These are phyloP conservation scores for Ogataea trehaloabstinens DNA, from an alignment of 805 yeast species.

Conservation along the genomic window DNA sequence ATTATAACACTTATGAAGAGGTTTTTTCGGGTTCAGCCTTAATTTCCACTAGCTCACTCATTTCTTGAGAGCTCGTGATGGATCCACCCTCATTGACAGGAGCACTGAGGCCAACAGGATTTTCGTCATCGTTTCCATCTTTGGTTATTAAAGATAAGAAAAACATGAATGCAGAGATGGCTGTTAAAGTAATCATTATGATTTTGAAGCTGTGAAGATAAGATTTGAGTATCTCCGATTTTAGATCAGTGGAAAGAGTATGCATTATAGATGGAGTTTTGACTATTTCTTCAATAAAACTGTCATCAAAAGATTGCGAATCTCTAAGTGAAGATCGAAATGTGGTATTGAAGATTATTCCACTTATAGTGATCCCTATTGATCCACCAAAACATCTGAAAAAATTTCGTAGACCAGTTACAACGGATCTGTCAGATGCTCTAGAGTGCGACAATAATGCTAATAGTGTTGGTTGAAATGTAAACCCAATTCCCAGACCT, in stretches of 20 bases:
- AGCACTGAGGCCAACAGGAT: not conserved
- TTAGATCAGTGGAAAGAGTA: not conserved
- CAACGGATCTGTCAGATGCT: conserved; percentile 51
- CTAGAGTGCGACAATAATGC: conserved; percentile 48
- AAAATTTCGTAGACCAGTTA: conserved; percentile 51
- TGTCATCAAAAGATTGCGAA: not conserved
- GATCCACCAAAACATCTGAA: conserved; percentile 56
- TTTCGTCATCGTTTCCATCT: conserved; percentile 10
- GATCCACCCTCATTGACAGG: not conserved
- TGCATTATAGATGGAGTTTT: conserved; percentile 5
- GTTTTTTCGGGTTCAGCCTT: not conserved
- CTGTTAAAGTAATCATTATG: conserved; percentile 15
- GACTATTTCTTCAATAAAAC: conserved; percentile 1
- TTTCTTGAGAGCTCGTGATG: not conserved
- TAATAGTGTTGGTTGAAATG: conserved; percentile 50
- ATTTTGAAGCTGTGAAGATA: conserved; percentile 12
- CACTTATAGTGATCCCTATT: conserved; percentile 40
- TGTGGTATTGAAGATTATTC: conserved; percentile 12
- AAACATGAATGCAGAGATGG: conserved; percentile 17
- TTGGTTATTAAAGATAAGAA: conserved; percentile 9
- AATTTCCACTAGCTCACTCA: not conserved
- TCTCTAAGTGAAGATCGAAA: conserved; percentile 6
- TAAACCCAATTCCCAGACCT: conserved; percentile 44
- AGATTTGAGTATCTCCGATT: conserved; percentile 5
- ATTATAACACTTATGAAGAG: not conserved